Percentiles rank a stretch among this genome's conserved stretches.
These are phyloP conservation scores for Lecanicillium sp. DNA, from an alignment of 2,329 filamentous ascomycete species.

Conservation along the genomic window DNA sequence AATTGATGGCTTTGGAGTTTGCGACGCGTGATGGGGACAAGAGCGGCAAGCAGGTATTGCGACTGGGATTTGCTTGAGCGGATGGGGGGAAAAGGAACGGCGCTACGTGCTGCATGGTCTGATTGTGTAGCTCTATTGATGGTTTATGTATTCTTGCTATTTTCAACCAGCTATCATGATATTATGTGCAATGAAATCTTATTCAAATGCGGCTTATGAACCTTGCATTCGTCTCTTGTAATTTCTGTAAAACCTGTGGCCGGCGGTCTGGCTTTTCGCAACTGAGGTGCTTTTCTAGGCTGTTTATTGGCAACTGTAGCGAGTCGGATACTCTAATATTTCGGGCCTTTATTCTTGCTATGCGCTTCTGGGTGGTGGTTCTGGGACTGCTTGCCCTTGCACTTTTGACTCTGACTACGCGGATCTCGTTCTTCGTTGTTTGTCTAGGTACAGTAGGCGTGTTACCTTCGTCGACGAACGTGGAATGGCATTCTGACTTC, in stretches of 20 bases:
- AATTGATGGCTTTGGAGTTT: constrained; percentile 15
- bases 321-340: background rate
- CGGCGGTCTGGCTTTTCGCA: background rate
- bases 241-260: background rate
- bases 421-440: no score
- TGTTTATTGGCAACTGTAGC: background rate
- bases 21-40: constrained; percentile 6
- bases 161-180: background rate
- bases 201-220: background rate
- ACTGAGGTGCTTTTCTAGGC: background rate
- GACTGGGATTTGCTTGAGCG: constrained; percentile 2
- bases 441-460: no score
- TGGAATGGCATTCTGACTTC: background rate
- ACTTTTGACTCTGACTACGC: no score
- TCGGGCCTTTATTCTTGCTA: background rate
- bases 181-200: background rate
- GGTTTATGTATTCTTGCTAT: background rate
- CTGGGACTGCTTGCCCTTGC: no score
- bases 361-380: background rate
- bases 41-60: constrained; percentile 3
- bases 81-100: background rate
- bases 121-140: no score
- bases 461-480: no score
- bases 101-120: no score
- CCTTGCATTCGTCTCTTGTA: background rate